A percentile compares a stretch with the other conserved stretches of the same genome.
phyloP scores from a whole-genome alignment of 106 monocot genomes.

The Allium cepa region DNA sequence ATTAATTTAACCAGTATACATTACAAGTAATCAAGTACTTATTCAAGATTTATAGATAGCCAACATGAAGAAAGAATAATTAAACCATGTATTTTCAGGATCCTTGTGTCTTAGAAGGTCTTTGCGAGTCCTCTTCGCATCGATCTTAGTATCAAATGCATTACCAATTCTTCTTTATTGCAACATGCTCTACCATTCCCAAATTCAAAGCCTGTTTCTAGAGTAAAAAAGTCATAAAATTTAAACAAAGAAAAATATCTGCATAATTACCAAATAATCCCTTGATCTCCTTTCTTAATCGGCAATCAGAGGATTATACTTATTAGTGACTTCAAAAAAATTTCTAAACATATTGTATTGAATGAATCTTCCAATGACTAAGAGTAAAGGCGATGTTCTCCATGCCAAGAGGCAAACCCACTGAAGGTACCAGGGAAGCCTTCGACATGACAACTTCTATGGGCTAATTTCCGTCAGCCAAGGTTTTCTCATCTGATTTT shows the following conservation, averaged over 20 bases:
- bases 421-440: constrained; percentile 1
- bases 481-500: not conserved
- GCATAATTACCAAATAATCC: constrained; percentile 69
- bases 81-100: constrained; percentile 76
- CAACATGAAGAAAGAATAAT: too few species aligned
- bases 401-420: constrained; percentile 4
- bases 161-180: constrained; percentile 98
- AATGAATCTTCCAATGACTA: constrained; percentile 81
- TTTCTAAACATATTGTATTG: constrained; percentile 98
- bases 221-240: not conserved
- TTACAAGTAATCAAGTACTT: too few species aligned
- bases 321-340: constrained; percentile 86
- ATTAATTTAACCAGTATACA: too few species aligned
- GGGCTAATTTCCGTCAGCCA: constrained; percentile 5
- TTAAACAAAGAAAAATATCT: not conserved
- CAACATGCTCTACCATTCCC: constrained; percentile 93
- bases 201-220: constrained; percentile 42
- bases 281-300: constrained; percentile 92
- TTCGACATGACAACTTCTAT: constrained; percentile 4
- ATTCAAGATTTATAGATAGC: too few species aligned
- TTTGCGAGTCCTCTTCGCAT: constrained; percentile 87
- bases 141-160: constrained; percentile 93
- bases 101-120: constrained; percentile 98
- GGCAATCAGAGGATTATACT: constrained; percentile 97
- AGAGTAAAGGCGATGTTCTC: constrained; percentile 29